phyloP scores from a whole-genome alignment of 2,329 filamentous ascomycete species.

The Periconia sp. region DNA sequence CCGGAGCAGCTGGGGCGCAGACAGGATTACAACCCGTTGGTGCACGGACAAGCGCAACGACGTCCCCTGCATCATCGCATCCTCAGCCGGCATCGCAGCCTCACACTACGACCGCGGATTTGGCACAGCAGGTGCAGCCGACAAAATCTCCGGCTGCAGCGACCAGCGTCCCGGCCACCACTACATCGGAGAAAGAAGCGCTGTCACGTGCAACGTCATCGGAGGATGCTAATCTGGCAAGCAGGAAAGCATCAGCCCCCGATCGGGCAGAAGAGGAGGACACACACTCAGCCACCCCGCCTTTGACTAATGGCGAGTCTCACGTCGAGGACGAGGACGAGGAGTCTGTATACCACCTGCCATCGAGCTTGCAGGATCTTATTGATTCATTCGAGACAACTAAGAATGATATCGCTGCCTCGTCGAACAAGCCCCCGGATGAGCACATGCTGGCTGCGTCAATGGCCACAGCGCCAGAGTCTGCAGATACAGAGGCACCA shows the following conservation, averaged over 20 bases:
- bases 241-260: slow-evolving; percentile 32
- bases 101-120: slow-evolving; percentile 46
- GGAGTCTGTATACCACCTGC: slow-evolving; percentile 92
- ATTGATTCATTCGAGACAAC: slow-evolving; percentile 89
- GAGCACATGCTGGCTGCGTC: slow-evolving; percentile 78
- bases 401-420: slow-evolving; percentile 69
- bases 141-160: slow-evolving; percentile 60
- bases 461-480: slow-evolving; percentile 74
- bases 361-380: slow-evolving; percentile 85
- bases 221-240: slow-evolving; percentile 33
- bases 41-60: slow-evolving; percentile 62
- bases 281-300: slow-evolving; percentile 42
- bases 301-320: slow-evolving; percentile 60
- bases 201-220: slow-evolving; percentile 35
- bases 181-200: slow-evolving; percentile 53
- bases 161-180: slow-evolving; percentile 53
- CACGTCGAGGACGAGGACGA: slow-evolving; percentile 63
- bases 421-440: slow-evolving; percentile 66
- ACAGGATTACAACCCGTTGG: slow-evolving; percentile 55
- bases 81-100: slow-evolving; percentile 48
- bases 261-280: slow-evolving; percentile 44
- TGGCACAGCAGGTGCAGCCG: slow-evolving; percentile 41
- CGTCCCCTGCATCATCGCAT: slow-evolving; percentile 56
- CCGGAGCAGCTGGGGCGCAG: slow-evolving; percentile 59
- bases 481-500: slow-evolving; percentile 79